Conservation (phyloP, 306 rosid genomes). For the Alnus rubra region DNA sequence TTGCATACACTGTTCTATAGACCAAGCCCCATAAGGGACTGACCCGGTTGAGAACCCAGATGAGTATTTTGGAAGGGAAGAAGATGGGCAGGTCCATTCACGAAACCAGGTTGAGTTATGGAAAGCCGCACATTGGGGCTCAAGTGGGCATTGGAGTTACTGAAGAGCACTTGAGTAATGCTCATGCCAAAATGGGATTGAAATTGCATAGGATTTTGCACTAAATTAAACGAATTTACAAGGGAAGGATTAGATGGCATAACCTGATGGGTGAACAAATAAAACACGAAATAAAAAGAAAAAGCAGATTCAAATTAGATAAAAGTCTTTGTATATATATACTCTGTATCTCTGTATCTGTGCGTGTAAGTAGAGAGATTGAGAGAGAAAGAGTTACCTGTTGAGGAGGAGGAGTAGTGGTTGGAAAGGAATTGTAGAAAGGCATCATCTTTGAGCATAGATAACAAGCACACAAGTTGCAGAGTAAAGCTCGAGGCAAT, state of each 20-base stretch:
- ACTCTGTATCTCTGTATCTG: not conserved
- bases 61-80: conserved; percentile 48
- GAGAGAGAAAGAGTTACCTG: conserved; percentile 31
- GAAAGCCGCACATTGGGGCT: conserved; percentile 31
- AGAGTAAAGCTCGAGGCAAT: too few species aligned
- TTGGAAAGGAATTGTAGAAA: conserved; percentile 1
- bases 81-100: conserved; percentile 37
- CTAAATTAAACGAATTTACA: conserved; percentile 15
- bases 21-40: conserved; percentile 42
- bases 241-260: conserved; percentile 16
- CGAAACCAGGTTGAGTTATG: conserved; percentile 43
- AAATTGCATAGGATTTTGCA: conserved; percentile 30
- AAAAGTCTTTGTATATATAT: not conserved
- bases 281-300: not conserved
- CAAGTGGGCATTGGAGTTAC: conserved; percentile 31
- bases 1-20: conserved; percentile 40
- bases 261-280: conserved; percentile 8
- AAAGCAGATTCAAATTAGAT: not conserved
- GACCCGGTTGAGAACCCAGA: conserved; percentile 43
- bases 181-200: conserved; percentile 48
- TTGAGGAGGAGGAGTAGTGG: conserved; percentile 26
- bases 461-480: too few species aligned
- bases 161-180: conserved; percentile 31
- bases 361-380: not conserved
- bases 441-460: conserved; percentile 10